Percentiles rank a stretch among this genome's conserved stretches.
Evolutionary conservation across 116 monocot genomes (phyloP).

Genomic region (Zostera marina): DNA sequence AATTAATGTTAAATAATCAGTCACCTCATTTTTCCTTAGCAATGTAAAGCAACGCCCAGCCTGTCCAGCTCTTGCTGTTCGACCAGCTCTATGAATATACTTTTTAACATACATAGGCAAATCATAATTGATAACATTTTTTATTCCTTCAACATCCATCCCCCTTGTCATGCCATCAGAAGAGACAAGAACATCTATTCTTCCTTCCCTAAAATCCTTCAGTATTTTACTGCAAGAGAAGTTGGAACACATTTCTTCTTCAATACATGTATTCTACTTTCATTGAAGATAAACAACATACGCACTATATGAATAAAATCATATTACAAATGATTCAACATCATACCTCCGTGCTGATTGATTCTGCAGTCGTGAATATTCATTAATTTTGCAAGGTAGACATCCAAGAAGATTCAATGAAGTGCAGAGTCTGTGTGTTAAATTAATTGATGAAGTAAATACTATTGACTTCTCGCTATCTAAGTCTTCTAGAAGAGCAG

Average conservation of each 20-base stretch:
- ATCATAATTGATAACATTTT: conserved; percentile 88
- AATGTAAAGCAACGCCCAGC: conserved; percentile 76
- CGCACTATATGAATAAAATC: too few relatives aligned
- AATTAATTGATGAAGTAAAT: conserved; percentile 72
- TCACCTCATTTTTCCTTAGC: conserved; percentile 64
- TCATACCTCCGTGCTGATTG: conserved; percentile 65
- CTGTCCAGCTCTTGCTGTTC: conserved; percentile 84
- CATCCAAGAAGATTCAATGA: conserved; percentile 58
- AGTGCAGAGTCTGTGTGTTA: conserved; percentile 54
- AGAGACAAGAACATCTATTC: conserved; percentile 61
- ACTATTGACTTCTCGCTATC: conserved; percentile 68
- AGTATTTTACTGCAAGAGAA: conserved; percentile 45
- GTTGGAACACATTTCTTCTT: too few relatives aligned
- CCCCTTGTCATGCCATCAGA: conserved; percentile 90
- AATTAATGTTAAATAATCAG: neutral
- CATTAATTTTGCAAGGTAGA: conserved; percentile 48
- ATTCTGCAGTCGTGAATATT: conserved; percentile 59
- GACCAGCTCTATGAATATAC: conserved; percentile 83
- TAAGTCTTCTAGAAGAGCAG: conserved; percentile 58
- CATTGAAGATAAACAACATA: too few relatives aligned
- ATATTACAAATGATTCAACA: neutral
- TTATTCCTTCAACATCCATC: conserved; percentile 84
- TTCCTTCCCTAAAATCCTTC: conserved; percentile 73
- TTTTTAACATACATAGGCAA: conserved; percentile 72
- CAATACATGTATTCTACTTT: too few relatives aligned